Conservation (phyloP, 164 flowering plant genomes). For the Echeveria elegans region DNA sequence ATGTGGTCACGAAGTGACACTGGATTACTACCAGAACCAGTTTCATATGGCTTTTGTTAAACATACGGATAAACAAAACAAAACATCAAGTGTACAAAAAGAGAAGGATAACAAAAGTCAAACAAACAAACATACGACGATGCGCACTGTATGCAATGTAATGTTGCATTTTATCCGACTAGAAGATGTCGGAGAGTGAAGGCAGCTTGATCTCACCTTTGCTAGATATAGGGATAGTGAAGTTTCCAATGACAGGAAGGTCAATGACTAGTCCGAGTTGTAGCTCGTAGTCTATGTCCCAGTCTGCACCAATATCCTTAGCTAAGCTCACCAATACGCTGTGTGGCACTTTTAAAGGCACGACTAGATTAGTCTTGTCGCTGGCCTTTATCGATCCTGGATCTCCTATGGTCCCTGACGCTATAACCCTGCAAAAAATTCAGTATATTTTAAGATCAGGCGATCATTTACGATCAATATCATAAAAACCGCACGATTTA, state of each 20-base stretch:
- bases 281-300: slow-evolving; percentile 64
- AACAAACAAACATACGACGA: too few species aligned
- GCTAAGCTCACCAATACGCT: slow-evolving; percentile 36
- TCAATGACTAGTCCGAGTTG: slow-evolving; percentile 39
- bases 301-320: slow-evolving; percentile 48
- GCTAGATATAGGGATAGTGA: slow-evolving; percentile 17
- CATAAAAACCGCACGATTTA: too few species aligned
- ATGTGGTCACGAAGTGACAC: too few species aligned
- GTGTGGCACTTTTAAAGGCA: slow-evolving; percentile 15
- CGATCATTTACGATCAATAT: too few species aligned
- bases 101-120: too few species aligned
- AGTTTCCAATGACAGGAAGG: slow-evolving; percentile 14
- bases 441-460: too few species aligned
- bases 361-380: background rate
- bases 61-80: too few species aligned
- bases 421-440: slow-evolving; percentile 37
- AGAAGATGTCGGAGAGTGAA: background rate
- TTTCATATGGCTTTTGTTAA: too few species aligned
- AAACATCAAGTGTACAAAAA: too few species aligned
- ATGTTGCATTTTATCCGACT: background rate
- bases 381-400: slow-evolving; percentile 32
- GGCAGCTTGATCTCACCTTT: background rate
- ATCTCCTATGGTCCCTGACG: slow-evolving; percentile 49
- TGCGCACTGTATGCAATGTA: background rate
- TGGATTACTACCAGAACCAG: too few species aligned